Conservation (phyloP, 2,329 filamentous ascomycete species). For the Cryphonectria radicalis region DNA sequence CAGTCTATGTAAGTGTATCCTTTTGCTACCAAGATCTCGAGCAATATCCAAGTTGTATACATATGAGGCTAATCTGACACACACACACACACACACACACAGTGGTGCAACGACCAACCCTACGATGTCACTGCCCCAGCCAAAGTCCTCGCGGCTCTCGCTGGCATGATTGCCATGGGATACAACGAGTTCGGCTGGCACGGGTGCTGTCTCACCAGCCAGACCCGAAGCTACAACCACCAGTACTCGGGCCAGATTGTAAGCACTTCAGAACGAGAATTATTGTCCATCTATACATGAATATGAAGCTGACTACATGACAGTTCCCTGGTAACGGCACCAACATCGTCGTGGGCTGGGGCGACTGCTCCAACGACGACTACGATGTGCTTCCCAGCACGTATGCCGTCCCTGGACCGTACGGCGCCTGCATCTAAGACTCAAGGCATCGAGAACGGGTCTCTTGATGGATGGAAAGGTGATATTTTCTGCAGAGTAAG, state of each 20-base stretch:
- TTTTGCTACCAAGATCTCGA: too few species aligned
- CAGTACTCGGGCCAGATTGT: slow-evolving; percentile 5
- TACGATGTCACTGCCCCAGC: not conserved
- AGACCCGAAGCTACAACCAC: not conserved
- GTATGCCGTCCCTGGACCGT: not conserved
- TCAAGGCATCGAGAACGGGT: not conserved
- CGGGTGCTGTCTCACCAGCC: not conserved
- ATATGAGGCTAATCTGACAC: not conserved
- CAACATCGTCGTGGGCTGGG: not conserved
- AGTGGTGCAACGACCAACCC: slow-evolving; percentile 6
- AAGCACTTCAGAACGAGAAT: not conserved
- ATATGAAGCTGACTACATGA: not conserved
- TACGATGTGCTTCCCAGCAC: not conserved
- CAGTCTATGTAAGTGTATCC: not conserved
- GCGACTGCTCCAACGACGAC: not conserved
- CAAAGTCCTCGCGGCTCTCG: not conserved
- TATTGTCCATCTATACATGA: not conserved
- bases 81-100: not conserved
- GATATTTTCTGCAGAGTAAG: not conserved
- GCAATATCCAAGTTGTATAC: not conserved
- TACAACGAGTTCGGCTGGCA: not conserved
- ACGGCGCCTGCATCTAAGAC: not conserved
- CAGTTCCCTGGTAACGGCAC: not conserved
- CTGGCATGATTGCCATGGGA: not conserved
- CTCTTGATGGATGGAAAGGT: not conserved